phyloP scores from a whole-genome alignment of 164 flowering plant genomes.

The Cinnamomum chago region DNA sequence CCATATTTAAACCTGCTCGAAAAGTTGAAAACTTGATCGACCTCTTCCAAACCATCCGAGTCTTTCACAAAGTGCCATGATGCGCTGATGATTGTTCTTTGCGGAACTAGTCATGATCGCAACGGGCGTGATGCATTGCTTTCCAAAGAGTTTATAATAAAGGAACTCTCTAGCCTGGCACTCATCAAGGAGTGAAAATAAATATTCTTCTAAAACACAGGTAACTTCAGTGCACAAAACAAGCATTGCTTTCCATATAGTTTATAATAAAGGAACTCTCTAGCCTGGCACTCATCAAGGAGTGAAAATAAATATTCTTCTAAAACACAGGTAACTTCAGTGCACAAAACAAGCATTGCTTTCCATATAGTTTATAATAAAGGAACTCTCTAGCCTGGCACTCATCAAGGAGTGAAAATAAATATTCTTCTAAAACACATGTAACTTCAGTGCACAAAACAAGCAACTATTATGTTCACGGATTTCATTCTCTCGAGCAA shows the following conservation, averaged over 20 bases:
- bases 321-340: not conserved
- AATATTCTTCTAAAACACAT: not conserved
- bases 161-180: conserved; percentile 88
- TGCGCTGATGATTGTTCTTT: conserved; percentile 76
- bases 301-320: not conserved
- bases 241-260: conserved; percentile 61
- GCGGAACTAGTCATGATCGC: conserved; percentile 98
- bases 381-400: conserved; percentile 88
- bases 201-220: not conserved
- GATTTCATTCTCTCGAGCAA: no score
- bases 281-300: conserved; percentile 49
- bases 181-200: not conserved
- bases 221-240: not conserved
- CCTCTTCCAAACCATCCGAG: conserved; percentile 95
- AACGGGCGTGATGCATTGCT: conserved; percentile 92
- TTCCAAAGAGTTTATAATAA: conserved; percentile 77
- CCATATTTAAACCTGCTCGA: conserved; percentile 78
- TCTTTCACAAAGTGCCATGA: conserved; percentile 70
- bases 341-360: conserved; percentile 60
- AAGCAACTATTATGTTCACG: no score
- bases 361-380: conserved; percentile 77
- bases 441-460: not conserved
- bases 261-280: conserved; percentile 86
- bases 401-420: not conserved
- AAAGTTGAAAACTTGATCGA: conserved; percentile 67